Evolutionary conservation across 768 basidiomycete species (phyloP).

Genomic region (Chalciporus pseudorubinellus): DNA sequence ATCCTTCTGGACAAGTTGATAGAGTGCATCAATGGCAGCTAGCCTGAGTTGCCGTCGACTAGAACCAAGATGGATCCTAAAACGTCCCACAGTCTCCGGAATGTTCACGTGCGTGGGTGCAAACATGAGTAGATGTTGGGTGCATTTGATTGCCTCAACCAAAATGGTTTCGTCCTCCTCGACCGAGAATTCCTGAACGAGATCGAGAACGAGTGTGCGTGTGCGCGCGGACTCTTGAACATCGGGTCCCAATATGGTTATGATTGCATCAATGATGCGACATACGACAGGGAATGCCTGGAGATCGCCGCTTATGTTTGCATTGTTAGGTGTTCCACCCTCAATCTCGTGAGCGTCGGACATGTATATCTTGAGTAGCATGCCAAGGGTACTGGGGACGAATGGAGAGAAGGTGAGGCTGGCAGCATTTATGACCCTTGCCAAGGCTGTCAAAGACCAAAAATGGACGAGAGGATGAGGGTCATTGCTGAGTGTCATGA

Average conservation of each 20-base stretch:
- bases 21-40: slow-evolving; percentile 92
- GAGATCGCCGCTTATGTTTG: slow-evolving; percentile 85
- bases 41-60: slow-evolving; percentile 83
- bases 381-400: slow-evolving; percentile 82
- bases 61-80: slow-evolving; percentile 78
- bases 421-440: slow-evolving; percentile 86
- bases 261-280: slow-evolving; percentile 88
- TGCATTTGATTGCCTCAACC: slow-evolving; percentile 93
- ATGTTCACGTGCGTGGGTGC: slow-evolving; percentile 81
- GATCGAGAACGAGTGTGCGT: slow-evolving; percentile 75
- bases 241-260: slow-evolving; percentile 93
- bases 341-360: slow-evolving; percentile 91
- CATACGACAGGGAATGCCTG: slow-evolving; percentile 92
- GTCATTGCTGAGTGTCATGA: slow-evolving; percentile 93
- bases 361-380: slow-evolving; percentile 87
- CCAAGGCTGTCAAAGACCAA: slow-evolving; percentile 84
- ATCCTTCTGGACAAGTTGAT: slow-evolving; percentile 96
- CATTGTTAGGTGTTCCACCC: slow-evolving; percentile 78
- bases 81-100: slow-evolving; percentile 73
- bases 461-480: slow-evolving; percentile 97
- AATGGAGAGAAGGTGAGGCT: slow-evolving; percentile 89
- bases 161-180: slow-evolving; percentile 87
- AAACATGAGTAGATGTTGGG: slow-evolving; percentile 97
- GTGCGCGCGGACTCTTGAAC: slow-evolving; percentile 84
- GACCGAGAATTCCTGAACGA: slow-evolving; percentile 80